Percentiles rank a stretch among this genome's conserved stretches.
These are phyloP conservation scores for Astrothelium subdiscretum DNA, from an alignment of 495 filamentous ascomycete genomes.

Conservation along the genomic window DNA sequence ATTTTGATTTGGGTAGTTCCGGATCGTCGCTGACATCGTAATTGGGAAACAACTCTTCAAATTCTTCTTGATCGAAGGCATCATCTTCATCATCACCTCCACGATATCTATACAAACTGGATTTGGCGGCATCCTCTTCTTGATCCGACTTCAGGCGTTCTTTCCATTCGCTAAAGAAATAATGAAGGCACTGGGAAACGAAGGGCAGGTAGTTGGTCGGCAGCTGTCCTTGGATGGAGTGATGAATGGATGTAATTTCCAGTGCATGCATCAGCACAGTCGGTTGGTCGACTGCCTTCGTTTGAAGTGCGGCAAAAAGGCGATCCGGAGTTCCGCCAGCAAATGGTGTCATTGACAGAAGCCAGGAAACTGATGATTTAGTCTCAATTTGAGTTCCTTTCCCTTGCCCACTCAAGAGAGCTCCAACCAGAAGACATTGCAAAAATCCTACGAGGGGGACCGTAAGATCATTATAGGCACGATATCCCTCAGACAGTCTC, in stretches of 20 bases:
- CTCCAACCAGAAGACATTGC: slow-evolving; percentile 45
- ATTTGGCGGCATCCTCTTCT: slow-evolving; percentile 55
- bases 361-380: background rate
- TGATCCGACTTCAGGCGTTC: slow-evolving; percentile 59
- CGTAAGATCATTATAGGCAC: slow-evolving; percentile 74
- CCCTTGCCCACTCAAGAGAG: background rate
- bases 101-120: slow-evolving; percentile 67
- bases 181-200: slow-evolving; percentile 40
- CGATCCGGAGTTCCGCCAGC: background rate
- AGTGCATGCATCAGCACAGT: background rate
- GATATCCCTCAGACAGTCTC: slow-evolving; percentile 54
- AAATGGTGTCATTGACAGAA: background rate
- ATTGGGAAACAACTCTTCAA: slow-evolving; percentile 68
- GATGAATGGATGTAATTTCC: background rate
- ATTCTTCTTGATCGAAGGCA: slow-evolving; percentile 56
- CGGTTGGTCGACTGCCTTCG: background rate
- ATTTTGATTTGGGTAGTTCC: slow-evolving; percentile 19
- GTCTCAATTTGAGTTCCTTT: background rate
- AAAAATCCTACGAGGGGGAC: slow-evolving; percentile 70
- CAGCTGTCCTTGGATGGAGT: background rate
- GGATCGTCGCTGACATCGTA: slow-evolving; percentile 43
- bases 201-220: background rate
- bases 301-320: background rate
- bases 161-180: slow-evolving; percentile 70
- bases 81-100: slow-evolving; percentile 64